Evolutionary conservation across 1,284 basidiomycete genomes (phyloP), one percentile per base, ranked within the genome.

Genomic region (Ceratobasidium sp.): DNA sequence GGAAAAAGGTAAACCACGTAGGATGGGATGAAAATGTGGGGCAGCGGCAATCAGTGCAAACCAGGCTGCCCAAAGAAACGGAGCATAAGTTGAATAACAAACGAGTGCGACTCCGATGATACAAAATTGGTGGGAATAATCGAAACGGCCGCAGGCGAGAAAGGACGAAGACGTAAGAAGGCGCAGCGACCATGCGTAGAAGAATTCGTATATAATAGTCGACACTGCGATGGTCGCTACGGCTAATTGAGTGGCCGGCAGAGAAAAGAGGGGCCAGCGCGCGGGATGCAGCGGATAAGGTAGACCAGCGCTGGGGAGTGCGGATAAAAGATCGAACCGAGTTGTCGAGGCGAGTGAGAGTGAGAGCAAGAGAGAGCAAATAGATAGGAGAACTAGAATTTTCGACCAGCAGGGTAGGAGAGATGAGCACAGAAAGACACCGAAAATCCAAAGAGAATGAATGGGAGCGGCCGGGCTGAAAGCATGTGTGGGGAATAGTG

Each of bases 401-500:
- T 59, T 59, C 59, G 59, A 62, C 59, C 59, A 62, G 46, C 59
- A 62, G 43, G 11, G 23, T 52, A 52, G 50, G 13, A 52, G 54
- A 57, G 54, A 50, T 52, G 32, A 8, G 32, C 23, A 35, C 8
- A 35, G 38, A 59, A 16, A 30, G 26, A 26, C 32, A 35, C 59
- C 9, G 16, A n/a, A n/a, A 47, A 49, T 28, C 59, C 46, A 32
- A 32, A 26, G 44, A 47, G 43, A 28, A 62, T 23, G 43, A 28
- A 32, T 9, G 46, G 58, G 59, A 46, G 44, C 44, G 18, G 26
- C 43, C 41, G 59, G 46, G 59, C 59, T 47, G 59, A 26, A 35
- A 30, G 59, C 59, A 62, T 62, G 46, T 44, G 57, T 57, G 57
- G 57, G 57, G 57, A 59, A 59, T 59, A 59, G 57, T 41, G 57